phyloP scores from a whole-genome alignment of 805 yeast genomes.

The Cyberlindnera subsufficiens region DNA sequence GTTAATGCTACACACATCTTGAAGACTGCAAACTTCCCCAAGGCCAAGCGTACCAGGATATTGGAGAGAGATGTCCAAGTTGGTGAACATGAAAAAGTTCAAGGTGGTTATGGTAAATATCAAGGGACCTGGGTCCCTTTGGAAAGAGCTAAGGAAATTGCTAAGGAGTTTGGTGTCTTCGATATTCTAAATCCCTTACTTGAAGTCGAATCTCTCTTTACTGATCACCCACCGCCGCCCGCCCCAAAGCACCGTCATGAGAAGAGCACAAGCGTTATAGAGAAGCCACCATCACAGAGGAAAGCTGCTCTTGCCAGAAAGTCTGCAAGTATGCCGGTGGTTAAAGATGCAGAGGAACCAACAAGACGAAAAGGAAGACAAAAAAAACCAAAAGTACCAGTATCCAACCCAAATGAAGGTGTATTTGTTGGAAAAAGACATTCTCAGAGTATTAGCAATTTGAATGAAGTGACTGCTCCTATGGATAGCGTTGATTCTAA shows the following conservation, averaged over 20 bases:
- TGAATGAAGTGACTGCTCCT: background rate
- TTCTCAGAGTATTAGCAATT: background rate
- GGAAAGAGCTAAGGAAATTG: constrained; percentile 63
- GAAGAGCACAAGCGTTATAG: constrained; percentile 13
- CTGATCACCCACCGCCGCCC: constrained; percentile 48
- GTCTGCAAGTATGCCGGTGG: constrained; percentile 20
- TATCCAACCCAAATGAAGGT: constrained; percentile 20
- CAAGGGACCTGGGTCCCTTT: constrained; percentile 97
- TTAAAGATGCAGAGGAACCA: background rate
- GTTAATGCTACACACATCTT: constrained; percentile 93
- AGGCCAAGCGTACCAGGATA: constrained; percentile 88
- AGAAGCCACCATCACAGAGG: constrained; percentile 10
- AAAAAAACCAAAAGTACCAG: constrained; percentile 9
- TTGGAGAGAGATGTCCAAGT: constrained; percentile 90
- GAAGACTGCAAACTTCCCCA: constrained; percentile 90
- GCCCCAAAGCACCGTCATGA: constrained; percentile 67
- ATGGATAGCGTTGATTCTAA: background rate
- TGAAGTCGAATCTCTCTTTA: constrained; percentile 47
- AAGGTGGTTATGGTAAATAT: constrained; percentile 95
- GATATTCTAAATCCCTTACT: constrained; percentile 61
- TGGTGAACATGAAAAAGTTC: constrained; percentile 87
- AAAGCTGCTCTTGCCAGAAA: constrained; percentile 19
- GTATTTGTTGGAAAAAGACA: constrained; percentile 18
- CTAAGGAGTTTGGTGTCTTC: constrained; percentile 57
- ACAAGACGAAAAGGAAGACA: constrained; percentile 25